Evolutionary conservation across 345 rosid species (phyloP), one percentile per base, ranked within the genome.

Genomic region (Conringia planisiliqua): DNA sequence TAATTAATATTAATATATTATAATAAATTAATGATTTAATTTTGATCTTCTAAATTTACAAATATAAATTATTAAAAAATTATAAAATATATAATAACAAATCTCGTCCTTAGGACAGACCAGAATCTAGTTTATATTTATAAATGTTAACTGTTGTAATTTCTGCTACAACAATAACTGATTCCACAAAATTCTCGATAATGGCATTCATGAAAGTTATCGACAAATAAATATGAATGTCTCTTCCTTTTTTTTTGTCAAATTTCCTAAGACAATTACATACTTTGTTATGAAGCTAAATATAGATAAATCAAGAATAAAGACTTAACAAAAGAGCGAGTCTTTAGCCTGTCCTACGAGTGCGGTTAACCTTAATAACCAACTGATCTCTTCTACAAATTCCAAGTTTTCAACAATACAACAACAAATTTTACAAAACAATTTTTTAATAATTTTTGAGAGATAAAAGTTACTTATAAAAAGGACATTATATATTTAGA

Each of bases 341-440:
- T 72, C 77, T 59, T 39, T 58, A 40, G 81, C 48, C 39, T 63
- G 14, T 48, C 73, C 81, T 71, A 78, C 58, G 27, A 78, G 29
- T 47, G 5, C 73, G 73, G 43, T 59, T 58, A 5, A 13, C 50
- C 81, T 50, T 36, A 70, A 36, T 32, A 52, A 48, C 50, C 42
- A 33, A 58, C 67, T 71, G 56, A 35, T 47, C 50, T 64, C 48
- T 65, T 65, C 73, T 71, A 77, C 80, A 77, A 71, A 77, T 71
- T 64, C 67, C 54, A 52, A 62, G 16, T 4, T 54, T 62, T 47
- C 10, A 62, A 54, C 48, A 63, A 47, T 32, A 30, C 13, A 50
- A 36, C 7, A 44, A 39, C 56, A 40, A 55, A 35, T 5, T 29
- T 13, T 10, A 33, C 14, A 65, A 12, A 51, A 5, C 32, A 24